These are phyloP conservation scores for Sporothrix globosa DNA, from an alignment of 2,329 filamentous ascomycete species.

Conservation along the genomic window DNA sequence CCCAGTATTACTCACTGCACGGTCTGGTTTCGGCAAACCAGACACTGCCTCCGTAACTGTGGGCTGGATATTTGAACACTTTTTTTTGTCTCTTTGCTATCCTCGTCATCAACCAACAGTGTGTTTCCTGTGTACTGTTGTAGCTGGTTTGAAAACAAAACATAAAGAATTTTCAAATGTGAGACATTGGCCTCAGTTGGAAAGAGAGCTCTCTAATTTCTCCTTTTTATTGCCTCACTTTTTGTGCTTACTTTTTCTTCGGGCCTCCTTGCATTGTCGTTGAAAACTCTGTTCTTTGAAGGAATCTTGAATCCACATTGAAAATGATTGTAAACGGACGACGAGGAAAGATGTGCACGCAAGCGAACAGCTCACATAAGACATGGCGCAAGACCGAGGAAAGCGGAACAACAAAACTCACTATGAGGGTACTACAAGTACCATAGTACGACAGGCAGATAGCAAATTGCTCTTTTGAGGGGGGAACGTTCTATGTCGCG, in stretches of 20 bases:
- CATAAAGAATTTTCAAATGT: conserved; percentile 5
- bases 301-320: background rate
- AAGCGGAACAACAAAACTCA: background rate
- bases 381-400: background rate
- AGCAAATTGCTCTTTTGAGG: background rate
- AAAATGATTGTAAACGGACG: background rate
- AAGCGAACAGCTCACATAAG: conserved; percentile 22
- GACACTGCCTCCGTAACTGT: background rate
- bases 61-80: too few relatives aligned
- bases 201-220: too few relatives aligned
- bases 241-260: background rate
- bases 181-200: background rate
- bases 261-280: conserved; percentile 21
- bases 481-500: conserved; percentile 6
- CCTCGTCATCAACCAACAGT: background rate
- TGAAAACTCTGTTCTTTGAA: background rate
- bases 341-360: conserved; percentile 23
- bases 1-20: conserved; percentile 18
- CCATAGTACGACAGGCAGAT: background rate
- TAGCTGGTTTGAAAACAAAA: conserved; percentile 6
- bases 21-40: background rate
- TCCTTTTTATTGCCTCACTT: background rate
- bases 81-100: background rate
- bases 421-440: too few relatives aligned
- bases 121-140: too few relatives aligned